Base-by-base conservation (phyloP, 441 rosid genomes). In the Euphorbia corollata region DNA sequence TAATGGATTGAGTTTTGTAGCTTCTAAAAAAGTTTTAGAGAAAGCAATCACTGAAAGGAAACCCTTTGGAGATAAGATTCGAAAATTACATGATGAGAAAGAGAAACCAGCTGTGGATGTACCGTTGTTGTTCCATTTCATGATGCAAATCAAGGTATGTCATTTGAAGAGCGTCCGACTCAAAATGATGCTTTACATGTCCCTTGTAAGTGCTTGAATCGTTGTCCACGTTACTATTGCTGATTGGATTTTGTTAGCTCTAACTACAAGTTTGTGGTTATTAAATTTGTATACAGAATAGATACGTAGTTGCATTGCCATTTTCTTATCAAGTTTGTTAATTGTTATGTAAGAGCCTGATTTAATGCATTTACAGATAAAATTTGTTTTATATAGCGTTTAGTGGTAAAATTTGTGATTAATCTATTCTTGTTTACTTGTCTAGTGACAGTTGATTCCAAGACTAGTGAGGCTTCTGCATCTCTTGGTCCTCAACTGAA, bases 31-130 rank as follows among this genome's bases (percentile, higher is more conserved):
- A 43, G 22, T 22, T 24, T 2, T 8, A 8, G 47, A 41, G 47
- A 7, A 11, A 41, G 47, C 3, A 41, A 41, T 41, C 47, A 2
- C 47, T 1, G 47, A 41, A 23, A 68, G 11, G 9, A 71, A 67
- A 61, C 69, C 59, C 67, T 66, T 8, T n/a, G 66, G 61, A 57
- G n/a, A 4, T 59, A 16, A 59, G n/a, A 11, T 59, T 32, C 22
- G 8, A 32, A 59, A 18, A 38, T 13, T 39, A 22, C 36, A 7
- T 20, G 9, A 19, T 10, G n/a, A 43, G 16, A 18, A 43, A 43
- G 30, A 56, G 8, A 56, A 50, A 64, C 6, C 41, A 11, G 19
- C 72, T 10, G 11, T 19, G 18, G 36, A 63, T 27, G 27, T 23
- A 23, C 19, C n/a, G 63, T 55, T 19, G 15, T 18, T 39, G 48